A percentile compares a stretch with the other conserved stretches of the same genome.
These are phyloP conservation scores for Coffea canephora DNA, from an alignment of 257 asterid species.

Conservation along the genomic window DNA sequence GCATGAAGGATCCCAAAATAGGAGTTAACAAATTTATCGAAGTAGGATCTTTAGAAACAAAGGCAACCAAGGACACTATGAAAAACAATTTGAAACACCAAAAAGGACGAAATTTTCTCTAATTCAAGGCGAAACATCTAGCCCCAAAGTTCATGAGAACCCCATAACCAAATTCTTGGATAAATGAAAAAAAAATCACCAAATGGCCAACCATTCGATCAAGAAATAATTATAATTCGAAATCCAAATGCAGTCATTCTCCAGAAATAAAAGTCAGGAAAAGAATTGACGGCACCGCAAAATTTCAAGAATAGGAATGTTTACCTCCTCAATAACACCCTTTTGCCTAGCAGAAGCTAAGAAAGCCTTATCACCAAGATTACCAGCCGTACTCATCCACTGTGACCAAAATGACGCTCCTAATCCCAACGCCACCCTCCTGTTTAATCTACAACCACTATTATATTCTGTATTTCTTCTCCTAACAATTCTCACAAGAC, in stretches of 20 bases:
- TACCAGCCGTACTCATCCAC: constrained; percentile 47
- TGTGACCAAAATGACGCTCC: constrained; percentile 71
- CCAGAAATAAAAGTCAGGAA: background rate
- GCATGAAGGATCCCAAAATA: background rate
- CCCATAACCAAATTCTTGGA: background rate
- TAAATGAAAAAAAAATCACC: background rate
- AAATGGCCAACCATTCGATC: background rate
- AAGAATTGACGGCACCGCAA: no score
- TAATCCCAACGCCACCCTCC: constrained; percentile 56
- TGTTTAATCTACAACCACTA: constrained; percentile 32
- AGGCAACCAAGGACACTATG: background rate
- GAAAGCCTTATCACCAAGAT: constrained; percentile 54
- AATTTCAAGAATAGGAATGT: background rate
- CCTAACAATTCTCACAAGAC: constrained; percentile 2
- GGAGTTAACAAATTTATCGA: background rate
- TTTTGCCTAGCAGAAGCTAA: constrained; percentile 73
- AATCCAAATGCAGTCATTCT: background rate
- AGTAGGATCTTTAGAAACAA: background rate
- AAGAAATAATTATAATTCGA: background rate
- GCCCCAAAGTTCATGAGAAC: background rate
- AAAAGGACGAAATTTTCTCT: background rate
- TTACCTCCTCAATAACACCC: constrained; percentile 67
- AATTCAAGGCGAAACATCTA: background rate
- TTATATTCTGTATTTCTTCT: constrained; percentile 24
- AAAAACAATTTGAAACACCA: background rate